These are phyloP conservation scores for Ustilago trichophora DNA, from an alignment of 1,284 basidiomycete species.

Conservation along the genomic window DNA sequence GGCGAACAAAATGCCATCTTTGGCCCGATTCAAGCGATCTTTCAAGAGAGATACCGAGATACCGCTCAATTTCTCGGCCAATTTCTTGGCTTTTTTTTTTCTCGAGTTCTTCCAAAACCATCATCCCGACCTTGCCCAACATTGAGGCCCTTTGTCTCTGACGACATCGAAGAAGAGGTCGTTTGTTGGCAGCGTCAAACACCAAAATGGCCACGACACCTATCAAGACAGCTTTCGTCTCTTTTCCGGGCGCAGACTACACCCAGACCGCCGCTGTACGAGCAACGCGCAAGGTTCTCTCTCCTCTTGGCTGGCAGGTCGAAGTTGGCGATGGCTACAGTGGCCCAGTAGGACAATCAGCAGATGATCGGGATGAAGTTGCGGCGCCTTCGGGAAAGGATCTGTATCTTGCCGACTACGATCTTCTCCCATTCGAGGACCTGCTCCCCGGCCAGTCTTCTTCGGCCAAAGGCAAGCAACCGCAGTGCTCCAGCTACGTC, in stretches of 20 bases:
- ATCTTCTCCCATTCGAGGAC: conserved; percentile 59
- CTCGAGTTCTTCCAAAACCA: conserved; percentile 1
- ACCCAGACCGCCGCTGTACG: conserved; percentile 53
- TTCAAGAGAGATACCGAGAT: too few relatives aligned
- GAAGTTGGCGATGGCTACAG: conserved; percentile 12
- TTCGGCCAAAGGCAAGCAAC: conserved; percentile 47
- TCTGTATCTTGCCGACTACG: conserved; percentile 63
- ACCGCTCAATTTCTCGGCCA: conserved; percentile 13
- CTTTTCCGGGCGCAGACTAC: conserved; percentile 61
- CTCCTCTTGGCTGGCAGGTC: conserved; percentile 44
- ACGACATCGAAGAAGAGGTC: too few relatives aligned
- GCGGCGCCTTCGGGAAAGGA: conserved; percentile 16
- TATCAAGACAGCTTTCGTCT: conserved; percentile 36
- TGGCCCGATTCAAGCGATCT: conserved; percentile 12
- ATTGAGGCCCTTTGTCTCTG: too few relatives aligned
- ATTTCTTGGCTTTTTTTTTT: conserved; percentile 4
- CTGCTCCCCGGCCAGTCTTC: conserved; percentile 28
- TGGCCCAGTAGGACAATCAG: neutral
- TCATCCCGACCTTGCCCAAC: too few relatives aligned
- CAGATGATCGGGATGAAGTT: neutral
- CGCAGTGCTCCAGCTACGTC: conserved; percentile 84
- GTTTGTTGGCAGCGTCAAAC: too few relatives aligned
- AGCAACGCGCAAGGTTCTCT: conserved; percentile 43
- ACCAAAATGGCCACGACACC: neutral
- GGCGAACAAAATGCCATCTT: too few relatives aligned